These are phyloP conservation scores for Spergularia azorica DNA, from an alignment of 179 eudicot species.

Conservation along the genomic window DNA sequence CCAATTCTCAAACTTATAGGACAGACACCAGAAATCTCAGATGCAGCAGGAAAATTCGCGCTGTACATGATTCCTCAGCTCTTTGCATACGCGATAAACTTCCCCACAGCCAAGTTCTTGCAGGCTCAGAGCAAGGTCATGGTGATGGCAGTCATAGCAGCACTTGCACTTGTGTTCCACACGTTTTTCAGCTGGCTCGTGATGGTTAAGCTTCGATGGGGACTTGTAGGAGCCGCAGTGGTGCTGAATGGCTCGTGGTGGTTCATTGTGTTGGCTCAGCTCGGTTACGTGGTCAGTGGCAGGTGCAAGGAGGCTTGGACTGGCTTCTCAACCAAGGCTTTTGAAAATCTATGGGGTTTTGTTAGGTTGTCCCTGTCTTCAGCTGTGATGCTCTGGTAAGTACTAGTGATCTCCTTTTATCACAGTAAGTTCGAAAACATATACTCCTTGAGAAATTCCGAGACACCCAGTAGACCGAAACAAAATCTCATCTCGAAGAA, in stretches of 20 bases:
- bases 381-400: slow-evolving; percentile 45
- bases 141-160: slow-evolving; percentile 54
- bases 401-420: not conserved
- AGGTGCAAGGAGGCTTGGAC: slow-evolving; percentile 51
- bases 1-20: slow-evolving; percentile 48
- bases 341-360: slow-evolving; percentile 46
- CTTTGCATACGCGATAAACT: slow-evolving; percentile 55
- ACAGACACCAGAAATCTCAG: slow-evolving; percentile 39
- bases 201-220: slow-evolving; percentile 49
- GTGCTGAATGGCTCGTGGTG: slow-evolving; percentile 55
- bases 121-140: slow-evolving; percentile 67
- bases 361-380: slow-evolving; percentile 45
- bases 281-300: slow-evolving; percentile 41
- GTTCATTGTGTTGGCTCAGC: slow-evolving; percentile 50
- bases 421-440: no score
- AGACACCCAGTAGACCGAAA: no score
- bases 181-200: slow-evolving; percentile 50
- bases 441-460: no score
- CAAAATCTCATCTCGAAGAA: no score
- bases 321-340: slow-evolving; percentile 47
- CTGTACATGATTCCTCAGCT: slow-evolving; percentile 62
- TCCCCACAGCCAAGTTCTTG: slow-evolving; percentile 56
- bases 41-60: slow-evolving; percentile 45
- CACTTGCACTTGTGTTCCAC: slow-evolving; percentile 38
- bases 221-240: slow-evolving; percentile 51